Conservation (phyloP, 169 alveolate species). For the Eimeria necatrix region DNA sequence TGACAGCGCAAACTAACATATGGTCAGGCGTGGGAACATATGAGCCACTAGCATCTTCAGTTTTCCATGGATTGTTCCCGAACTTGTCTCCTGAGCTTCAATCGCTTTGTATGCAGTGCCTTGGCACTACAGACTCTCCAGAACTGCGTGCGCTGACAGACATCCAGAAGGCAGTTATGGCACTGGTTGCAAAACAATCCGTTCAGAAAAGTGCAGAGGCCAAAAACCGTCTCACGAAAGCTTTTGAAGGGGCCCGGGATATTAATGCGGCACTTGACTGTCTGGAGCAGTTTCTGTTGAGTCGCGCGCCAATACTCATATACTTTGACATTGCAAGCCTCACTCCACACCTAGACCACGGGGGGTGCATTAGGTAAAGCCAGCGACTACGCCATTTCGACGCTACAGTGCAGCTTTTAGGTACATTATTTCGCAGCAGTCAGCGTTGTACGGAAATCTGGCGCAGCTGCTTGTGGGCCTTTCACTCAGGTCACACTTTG, state of each 20-base stretch:
- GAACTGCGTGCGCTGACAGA: conserved; percentile 63
- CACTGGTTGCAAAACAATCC: conserved; percentile 47
- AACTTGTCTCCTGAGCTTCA: conserved; percentile 34
- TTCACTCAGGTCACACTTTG: conserved; percentile 63
- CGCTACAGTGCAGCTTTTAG: background rate
- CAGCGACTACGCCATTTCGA: background rate
- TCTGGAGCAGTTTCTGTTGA: conserved; percentile 34
- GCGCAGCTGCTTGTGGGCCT: background rate
- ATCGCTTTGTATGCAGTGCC: conserved; percentile 54
- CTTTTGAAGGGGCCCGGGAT: background rate
- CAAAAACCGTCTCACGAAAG: conserved; percentile 13
- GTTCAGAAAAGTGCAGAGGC: conserved; percentile 34
- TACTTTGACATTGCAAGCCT: conserved; percentile 56
- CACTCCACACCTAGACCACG: conserved; percentile 61
- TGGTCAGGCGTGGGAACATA: conserved; percentile 67
- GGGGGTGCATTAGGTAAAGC: conserved; percentile 44
- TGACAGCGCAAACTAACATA: conserved; percentile 53
- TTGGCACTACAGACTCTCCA: conserved; percentile 48
- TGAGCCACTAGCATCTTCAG: conserved; percentile 38
- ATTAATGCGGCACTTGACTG: background rate
- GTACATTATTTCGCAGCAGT: too few species aligned
- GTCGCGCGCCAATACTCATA: conserved; percentile 34
- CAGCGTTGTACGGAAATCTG: too few species aligned
- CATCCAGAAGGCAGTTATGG: conserved; percentile 55
- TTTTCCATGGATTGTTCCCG: conserved; percentile 28